A percentile compares a stretch with the other conserved stretches of the same genome.
phyloP scores from a whole-genome alignment of 768 basidiomycete genomes.

The Coprinopsis strossmayeri region DNA sequence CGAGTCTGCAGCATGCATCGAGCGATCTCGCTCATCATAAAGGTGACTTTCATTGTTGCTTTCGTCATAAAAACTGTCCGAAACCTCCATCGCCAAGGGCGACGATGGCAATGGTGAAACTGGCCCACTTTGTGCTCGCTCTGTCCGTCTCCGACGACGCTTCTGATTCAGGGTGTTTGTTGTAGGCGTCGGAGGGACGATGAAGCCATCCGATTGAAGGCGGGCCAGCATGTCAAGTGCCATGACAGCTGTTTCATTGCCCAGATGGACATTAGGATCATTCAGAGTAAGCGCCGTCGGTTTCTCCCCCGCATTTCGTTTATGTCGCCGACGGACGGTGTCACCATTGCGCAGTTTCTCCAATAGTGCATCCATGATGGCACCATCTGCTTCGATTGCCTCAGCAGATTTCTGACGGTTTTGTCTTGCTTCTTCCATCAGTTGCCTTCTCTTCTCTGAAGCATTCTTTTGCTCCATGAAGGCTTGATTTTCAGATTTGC shows the following conservation, averaged over 20 bases:
- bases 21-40: too few species aligned
- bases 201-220: conserved; percentile 67
- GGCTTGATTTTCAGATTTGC: conserved; percentile 71
- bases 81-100: conserved; percentile 2
- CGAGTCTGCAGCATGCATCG: too few species aligned
- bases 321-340: conserved; percentile 50
- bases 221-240: conserved; percentile 74
- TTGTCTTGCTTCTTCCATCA: conserved; percentile 56
- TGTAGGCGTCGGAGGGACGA: conserved; percentile 44
- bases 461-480: conserved; percentile 66
- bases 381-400: conserved; percentile 44
- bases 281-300: conserved; percentile 20
- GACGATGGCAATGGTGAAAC: conserved; percentile 1
- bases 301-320: conserved; percentile 37
- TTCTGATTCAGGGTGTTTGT: conserved; percentile 31
- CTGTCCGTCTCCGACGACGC: conserved; percentile 28
- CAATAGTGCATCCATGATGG: conserved; percentile 63
- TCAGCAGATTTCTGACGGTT: conserved; percentile 43
- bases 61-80: neutral
- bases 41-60: too few species aligned
- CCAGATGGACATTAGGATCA: conserved; percentile 25
- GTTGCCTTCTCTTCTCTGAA: conserved; percentile 61
- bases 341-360: conserved; percentile 69
- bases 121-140: conserved; percentile 14
- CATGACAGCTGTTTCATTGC: conserved; percentile 45